Percentiles rank a stretch among this genome's conserved stretches.
phyloP scores from a whole-genome alignment of 2,329 filamentous ascomycete genomes.

The Cladosporium austrohemisphaericum region DNA sequence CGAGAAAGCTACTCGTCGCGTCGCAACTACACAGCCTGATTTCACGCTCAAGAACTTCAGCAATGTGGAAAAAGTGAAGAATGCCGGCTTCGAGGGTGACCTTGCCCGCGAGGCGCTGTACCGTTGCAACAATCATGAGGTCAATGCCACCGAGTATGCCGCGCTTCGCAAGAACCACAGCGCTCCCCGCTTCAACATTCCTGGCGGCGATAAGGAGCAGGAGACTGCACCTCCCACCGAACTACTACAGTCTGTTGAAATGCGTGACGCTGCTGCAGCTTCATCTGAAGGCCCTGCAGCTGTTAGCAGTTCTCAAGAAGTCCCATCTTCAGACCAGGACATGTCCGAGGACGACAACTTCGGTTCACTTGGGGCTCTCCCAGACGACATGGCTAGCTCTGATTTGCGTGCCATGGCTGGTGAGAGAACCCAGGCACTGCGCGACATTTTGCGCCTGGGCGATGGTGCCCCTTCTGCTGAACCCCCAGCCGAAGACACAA shows the following conservation, averaged over 20 bases:
- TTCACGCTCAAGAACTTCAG: slow-evolving; percentile 52
- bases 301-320: slow-evolving; percentile 4
- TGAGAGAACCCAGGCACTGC: neutral
- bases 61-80: slow-evolving; percentile 41
- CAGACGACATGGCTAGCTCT: slow-evolving; percentile 21
- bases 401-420: slow-evolving; percentile 25
- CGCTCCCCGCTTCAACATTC: slow-evolving; percentile 30
- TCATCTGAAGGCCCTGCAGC: neutral
- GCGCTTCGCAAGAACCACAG: slow-evolving; percentile 36
- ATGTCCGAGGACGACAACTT: slow-evolving; percentile 20
- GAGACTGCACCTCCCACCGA: slow-evolving; percentile 2
- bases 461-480: slow-evolving; percentile 5
- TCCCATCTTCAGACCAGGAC: slow-evolving; percentile 12
- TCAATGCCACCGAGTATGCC: slow-evolving; percentile 70
- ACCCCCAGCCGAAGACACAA: slow-evolving; percentile 25
- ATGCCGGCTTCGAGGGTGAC: slow-evolving; percentile 54
- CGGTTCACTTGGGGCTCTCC: slow-evolving; percentile 24
- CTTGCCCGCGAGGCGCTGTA: slow-evolving; percentile 77
- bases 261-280: slow-evolving; percentile 34
- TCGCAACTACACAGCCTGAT: slow-evolving; percentile 45
- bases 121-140: slow-evolving; percentile 66
- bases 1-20: slow-evolving; percentile 54
- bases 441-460: neutral
- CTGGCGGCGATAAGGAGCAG: slow-evolving; percentile 18
- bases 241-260: slow-evolving; percentile 34